Evolutionary conservation across 768 basidiomycete species (phyloP), one percentile per base, ranked within the genome.

Genomic region (Leccinum longicurvipes): DNA sequence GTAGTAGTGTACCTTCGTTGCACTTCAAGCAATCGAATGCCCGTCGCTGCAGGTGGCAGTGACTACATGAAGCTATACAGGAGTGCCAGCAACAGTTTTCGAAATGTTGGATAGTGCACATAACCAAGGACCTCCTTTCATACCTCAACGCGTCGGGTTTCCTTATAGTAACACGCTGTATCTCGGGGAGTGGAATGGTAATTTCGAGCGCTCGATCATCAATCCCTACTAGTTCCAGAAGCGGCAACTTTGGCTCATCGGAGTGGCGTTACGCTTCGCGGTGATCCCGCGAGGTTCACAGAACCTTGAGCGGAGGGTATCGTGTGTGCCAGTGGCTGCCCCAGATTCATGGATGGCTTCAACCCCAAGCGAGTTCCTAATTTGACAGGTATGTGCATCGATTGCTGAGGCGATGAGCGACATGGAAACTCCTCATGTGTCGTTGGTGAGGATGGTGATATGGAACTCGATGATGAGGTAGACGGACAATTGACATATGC

Each of bases 401-500:
- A 45, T 4, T 34, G 52, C 15, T 57, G 64, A 17, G 63, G 61
- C 15, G 68, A 68, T 3, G 67, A 59, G 36, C 67, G 67, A 44
- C 57, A 53, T 27, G 52, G 42, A 6, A 47, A 31, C 15, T 63
- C 64, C 32, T 71, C 59, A 6, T 46, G 58, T n/a, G 32, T 56
- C 29, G 57, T 58, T 8, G 73, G 72, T 1, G 77, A 75, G 36
- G 80, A 82, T 41, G 78, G 73, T 8, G 82, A 83, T 12, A 78
- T 63, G 14, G 82, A 81, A 2, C 78, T 76, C 29, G 83, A 85
- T 10, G 85, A 84, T 28, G 81, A 78, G 6, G 81, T 75, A 17
- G 87, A 83, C 4, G 83, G 83, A 52, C 76, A 81, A 31, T 78
- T 80, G 15, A 74, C 74, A 5, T 79, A 82, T 12, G 77, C 71